Percentiles rank a stretch among this genome's conserved stretches.
Evolutionary conservation across 192 early-diverging fungal species (phyloP).

Genomic region (Pilobolus umbonatus): DNA sequence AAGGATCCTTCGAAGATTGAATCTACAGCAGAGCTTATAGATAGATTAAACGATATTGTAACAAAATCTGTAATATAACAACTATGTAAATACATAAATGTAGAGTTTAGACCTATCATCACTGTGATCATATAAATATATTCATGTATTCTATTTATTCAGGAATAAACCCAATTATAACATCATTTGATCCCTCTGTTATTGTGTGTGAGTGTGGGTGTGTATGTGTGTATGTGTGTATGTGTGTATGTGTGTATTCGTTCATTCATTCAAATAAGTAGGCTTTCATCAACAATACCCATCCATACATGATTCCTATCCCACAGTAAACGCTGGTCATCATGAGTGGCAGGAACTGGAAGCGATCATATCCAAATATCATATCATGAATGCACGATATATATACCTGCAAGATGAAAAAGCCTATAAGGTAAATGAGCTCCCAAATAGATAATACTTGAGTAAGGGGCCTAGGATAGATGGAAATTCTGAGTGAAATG

Average conservation of each 20-base stretch:
- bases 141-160: background rate
- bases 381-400: constrained; percentile 49
- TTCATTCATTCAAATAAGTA: constrained; percentile 20
- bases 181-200: background rate
- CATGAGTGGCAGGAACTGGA: constrained; percentile 82
- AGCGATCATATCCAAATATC: constrained; percentile 42
- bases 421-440: constrained; percentile 52
- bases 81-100: too few relatives aligned
- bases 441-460: constrained; percentile 35
- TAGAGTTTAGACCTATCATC: background rate
- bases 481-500: too few relatives aligned
- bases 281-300: constrained; percentile 45
- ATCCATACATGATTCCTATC: constrained; percentile 69
- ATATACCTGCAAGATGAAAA: constrained; percentile 45
- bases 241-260: background rate
- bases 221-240: background rate
- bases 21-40: background rate
- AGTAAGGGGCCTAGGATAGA: too few relatives aligned
- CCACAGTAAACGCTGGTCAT: constrained; percentile 72
- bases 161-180: background rate
- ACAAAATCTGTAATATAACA: constrained; percentile 12
- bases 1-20: constrained; percentile 9
- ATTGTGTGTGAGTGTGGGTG: background rate
- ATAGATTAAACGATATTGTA: constrained; percentile 14
- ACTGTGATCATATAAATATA: background rate